phyloP scores from a whole-genome alignment of 1,284 basidiomycete genomes.

The Clitocybe nebularis region DNA sequence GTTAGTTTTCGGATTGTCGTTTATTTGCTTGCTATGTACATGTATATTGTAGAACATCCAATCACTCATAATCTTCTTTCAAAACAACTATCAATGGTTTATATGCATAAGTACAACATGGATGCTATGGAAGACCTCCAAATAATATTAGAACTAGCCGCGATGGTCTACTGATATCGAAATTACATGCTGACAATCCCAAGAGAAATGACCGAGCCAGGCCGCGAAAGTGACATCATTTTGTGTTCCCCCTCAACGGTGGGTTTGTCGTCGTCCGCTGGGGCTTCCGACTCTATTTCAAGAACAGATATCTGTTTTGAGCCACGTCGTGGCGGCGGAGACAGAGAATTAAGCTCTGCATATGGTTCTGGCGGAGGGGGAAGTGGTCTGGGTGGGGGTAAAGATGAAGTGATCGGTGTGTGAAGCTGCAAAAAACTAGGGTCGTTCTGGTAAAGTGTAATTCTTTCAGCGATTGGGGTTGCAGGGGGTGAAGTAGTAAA shows the following conservation, averaged over 20 bases:
- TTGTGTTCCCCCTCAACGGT: conserved; percentile 21
- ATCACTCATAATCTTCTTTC: not conserved
- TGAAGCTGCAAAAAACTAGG: conserved; percentile 53
- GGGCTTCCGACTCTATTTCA: conserved; percentile 21
- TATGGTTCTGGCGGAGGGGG: conserved; percentile 30
- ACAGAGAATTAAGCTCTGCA: conserved; percentile 47
- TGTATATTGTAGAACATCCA: conserved; percentile 11
- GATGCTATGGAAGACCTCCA: conserved; percentile 4
- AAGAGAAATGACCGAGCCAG: conserved; percentile 42
- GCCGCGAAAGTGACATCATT: conserved; percentile 38
- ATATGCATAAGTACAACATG: conserved; percentile 14
- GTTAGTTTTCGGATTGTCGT: conserved; percentile 17
- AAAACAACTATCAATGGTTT: not conserved
- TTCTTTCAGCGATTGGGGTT: conserved; percentile 57
- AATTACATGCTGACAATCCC: conserved; percentile 37
- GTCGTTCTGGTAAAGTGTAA: conserved; percentile 49
- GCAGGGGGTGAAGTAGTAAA: conserved; percentile 27
- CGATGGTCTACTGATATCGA: conserved; percentile 5
- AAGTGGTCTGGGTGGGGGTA: conserved; percentile 27
- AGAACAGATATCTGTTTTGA: conserved; percentile 35
- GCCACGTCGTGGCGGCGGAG: conserved; percentile 56
- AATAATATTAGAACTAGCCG: conserved; percentile 4
- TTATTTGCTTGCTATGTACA: conserved; percentile 17
- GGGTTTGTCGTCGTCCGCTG: conserved; percentile 19
- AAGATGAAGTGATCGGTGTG: conserved; percentile 37